A percentile compares a stretch with the other conserved stretches of the same genome.
Conservation (phyloP, 140 eudicot species). For the Oenanthe javanica region DNA sequence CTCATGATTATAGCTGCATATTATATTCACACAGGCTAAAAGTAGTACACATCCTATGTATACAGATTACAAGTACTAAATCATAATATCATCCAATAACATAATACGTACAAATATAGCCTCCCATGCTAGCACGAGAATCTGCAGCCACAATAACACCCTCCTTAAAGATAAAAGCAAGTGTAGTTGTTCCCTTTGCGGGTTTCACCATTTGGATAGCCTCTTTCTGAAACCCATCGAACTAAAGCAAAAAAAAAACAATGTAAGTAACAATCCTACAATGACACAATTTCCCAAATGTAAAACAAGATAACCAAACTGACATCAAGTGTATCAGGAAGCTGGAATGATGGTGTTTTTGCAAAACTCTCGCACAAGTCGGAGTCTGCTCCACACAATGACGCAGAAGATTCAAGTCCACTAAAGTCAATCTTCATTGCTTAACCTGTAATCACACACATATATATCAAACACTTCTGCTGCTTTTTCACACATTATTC, state of each 20-base stretch:
- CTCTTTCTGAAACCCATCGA: slow-evolving; percentile 87
- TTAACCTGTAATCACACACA: not conserved
- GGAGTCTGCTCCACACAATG: not conserved
- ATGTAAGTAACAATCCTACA: not conserved
- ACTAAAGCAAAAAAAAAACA: slow-evolving; percentile 32
- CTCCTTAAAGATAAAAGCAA: slow-evolving; percentile 82
- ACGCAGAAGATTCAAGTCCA: slow-evolving; percentile 12
- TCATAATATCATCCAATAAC: not conserved
- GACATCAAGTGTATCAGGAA: slow-evolving; percentile 40
- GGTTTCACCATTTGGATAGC: slow-evolving; percentile 96
- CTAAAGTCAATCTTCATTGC: slow-evolving; percentile 14
- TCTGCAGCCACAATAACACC: slow-evolving; percentile 98
- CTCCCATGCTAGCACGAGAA: slow-evolving; percentile 98
- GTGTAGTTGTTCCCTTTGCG: slow-evolving; percentile 88
- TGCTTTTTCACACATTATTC: not conserved
- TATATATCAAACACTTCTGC: not conserved
- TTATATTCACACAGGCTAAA: not conserved
- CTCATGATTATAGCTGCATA: not conserved
- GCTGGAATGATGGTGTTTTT: slow-evolving; percentile 5
- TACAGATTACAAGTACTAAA: not conserved
- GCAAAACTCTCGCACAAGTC: slow-evolving; percentile 7
- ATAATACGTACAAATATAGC: slow-evolving; percentile 64
- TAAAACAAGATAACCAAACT: slow-evolving; percentile 22
- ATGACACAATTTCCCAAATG: not conserved
- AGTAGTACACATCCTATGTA: not conserved